phyloP scores from a whole-genome alignment of 805 yeast species.

The Ogataea degrootiae region DNA sequence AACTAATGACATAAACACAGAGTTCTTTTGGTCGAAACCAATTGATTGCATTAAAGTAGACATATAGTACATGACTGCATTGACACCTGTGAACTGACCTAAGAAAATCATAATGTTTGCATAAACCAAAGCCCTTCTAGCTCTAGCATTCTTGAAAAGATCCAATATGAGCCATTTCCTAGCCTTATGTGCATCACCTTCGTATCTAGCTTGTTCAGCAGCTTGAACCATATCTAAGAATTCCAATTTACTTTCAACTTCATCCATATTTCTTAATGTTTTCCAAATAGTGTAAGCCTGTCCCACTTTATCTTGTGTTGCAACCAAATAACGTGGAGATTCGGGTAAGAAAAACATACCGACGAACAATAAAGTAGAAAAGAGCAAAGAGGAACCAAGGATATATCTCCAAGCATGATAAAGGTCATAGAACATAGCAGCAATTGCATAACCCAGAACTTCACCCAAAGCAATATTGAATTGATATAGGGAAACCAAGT shows the following conservation, averaged over 20 bases:
- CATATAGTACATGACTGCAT: constrained; percentile 63
- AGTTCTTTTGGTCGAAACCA: constrained; percentile 46
- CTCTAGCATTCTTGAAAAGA: constrained; percentile 50
- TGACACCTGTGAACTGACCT: constrained; percentile 66
- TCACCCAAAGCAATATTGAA: constrained; percentile 65
- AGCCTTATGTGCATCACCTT: constrained; percentile 28
- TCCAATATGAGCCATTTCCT: constrained; percentile 42
- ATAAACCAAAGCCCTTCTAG: constrained; percentile 56
- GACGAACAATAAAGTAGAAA: constrained; percentile 45
- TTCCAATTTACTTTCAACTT: constrained; percentile 42
- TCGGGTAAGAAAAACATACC: constrained; percentile 57
- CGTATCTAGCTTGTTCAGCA: constrained; percentile 36
- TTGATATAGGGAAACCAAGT: constrained; percentile 58
- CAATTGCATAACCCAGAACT: constrained; percentile 58
- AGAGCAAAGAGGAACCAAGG: constrained; percentile 59
- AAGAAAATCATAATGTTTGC: constrained; percentile 53
- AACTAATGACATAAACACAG: constrained; percentile 64
- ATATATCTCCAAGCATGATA: constrained; percentile 60
- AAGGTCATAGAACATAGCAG: constrained; percentile 56
- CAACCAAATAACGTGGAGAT: constrained; percentile 52
- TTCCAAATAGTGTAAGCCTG: constrained; percentile 55
- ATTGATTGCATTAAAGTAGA: constrained; percentile 50
- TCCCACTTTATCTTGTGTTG: constrained; percentile 45
- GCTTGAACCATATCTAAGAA: constrained; percentile 54
- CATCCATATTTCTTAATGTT: constrained; percentile 45